A percentile compares a stretch with the other conserved stretches of the same genome.
Evolutionary conservation across 2,329 filamentous ascomycete species (phyloP).

Genomic region (Hirsutella rhossiliensis): DNA sequence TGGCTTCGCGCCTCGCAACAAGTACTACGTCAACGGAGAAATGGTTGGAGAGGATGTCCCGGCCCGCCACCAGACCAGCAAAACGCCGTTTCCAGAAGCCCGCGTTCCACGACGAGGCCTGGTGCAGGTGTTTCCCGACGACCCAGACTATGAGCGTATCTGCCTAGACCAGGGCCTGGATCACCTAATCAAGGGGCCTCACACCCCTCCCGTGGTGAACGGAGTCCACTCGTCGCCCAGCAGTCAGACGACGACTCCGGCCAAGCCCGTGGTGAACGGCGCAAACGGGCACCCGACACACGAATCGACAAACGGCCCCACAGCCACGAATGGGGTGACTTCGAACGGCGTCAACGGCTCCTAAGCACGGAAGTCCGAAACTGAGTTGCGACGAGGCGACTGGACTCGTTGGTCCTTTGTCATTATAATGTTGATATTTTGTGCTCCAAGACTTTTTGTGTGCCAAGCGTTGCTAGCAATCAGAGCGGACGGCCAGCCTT

Average conservation of each 20-base stretch:
- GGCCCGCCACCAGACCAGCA: slow-evolving; percentile 33
- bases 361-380: neutral
- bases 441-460: neutral
- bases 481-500: no score
- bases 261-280: slow-evolving; percentile 18
- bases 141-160: slow-evolving; percentile 43
- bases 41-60: slow-evolving; percentile 40
- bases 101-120: slow-evolving; percentile 44
- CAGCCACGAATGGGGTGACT: slow-evolving; percentile 11
- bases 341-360: slow-evolving; percentile 18
- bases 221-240: slow-evolving; percentile 34
- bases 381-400: neutral
- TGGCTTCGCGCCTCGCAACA: slow-evolving; percentile 43
- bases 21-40: slow-evolving; percentile 45
- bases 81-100: slow-evolving; percentile 40
- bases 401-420: neutral
- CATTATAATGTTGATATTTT: neutral
- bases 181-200: slow-evolving; percentile 36
- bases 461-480: no score
- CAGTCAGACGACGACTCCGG: slow-evolving; percentile 20
- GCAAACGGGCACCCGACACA: slow-evolving; percentile 10
- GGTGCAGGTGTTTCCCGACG: slow-evolving; percentile 37
- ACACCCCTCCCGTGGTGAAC: slow-evolving; percentile 31
- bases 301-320: slow-evolving; percentile 8
- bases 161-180: slow-evolving; percentile 45